A percentile compares a stretch with the other conserved stretches of the same genome.
These are phyloP conservation scores for Prototheca cutis DNA, from an alignment of 163 green algal genomes.

Conservation along the genomic window DNA sequence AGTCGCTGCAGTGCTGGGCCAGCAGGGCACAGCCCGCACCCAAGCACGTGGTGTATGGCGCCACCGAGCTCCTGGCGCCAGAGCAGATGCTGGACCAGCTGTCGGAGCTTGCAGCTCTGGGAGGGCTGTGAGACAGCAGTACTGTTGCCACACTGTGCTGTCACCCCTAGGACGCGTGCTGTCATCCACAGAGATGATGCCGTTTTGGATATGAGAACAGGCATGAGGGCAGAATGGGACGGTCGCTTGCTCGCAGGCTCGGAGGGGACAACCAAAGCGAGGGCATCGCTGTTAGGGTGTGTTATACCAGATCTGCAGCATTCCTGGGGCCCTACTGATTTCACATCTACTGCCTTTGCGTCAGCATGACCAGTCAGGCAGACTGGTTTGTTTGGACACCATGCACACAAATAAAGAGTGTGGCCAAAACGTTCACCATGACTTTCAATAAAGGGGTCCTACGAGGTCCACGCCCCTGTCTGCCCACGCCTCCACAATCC, in stretches of 20 bases:
- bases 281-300: too few species aligned
- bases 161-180: too few species aligned
- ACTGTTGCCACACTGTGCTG: too few species aligned
- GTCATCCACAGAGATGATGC: too few species aligned
- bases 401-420: not conserved
- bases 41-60: slow-evolving; percentile 81
- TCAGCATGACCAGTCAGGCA: not conserved
- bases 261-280: too few species aligned
- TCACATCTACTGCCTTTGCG: too few species aligned
- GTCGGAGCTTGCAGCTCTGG: slow-evolving; percentile 43
- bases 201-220: too few species aligned
- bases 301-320: too few species aligned
- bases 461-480: slow-evolving; percentile 5
- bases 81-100: slow-evolving; percentile 79
- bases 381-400: not conserved
- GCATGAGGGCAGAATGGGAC: too few species aligned
- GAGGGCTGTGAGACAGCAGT: not conserved
- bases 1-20: slow-evolving; percentile 52
- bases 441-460: slow-evolving; percentile 1
- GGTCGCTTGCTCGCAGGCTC: too few species aligned
- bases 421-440: not conserved
- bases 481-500: slow-evolving; percentile 21
- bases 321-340: too few species aligned
- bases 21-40: slow-evolving; percentile 24
- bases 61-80: slow-evolving; percentile 80